Evolutionary conservation across 2,329 filamentous ascomycete species (phyloP).

Genomic region (Hypoxylon sp.): DNA sequence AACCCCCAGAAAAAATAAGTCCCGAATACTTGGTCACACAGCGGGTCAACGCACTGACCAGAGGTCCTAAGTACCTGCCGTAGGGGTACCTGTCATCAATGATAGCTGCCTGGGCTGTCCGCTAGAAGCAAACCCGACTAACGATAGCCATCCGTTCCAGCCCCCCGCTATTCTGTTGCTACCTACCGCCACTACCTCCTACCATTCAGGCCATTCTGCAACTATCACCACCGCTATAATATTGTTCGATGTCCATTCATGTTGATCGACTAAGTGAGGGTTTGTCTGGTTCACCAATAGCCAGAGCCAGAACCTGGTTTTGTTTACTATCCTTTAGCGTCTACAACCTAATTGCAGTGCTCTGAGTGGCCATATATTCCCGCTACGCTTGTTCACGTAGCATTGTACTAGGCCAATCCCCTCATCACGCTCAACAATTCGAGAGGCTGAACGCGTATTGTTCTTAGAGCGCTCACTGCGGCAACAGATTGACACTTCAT

Average conservation of each 20-base stretch:
- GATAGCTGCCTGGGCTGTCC: background rate
- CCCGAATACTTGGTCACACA: slow-evolving; percentile 45
- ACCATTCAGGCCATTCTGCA: slow-evolving; percentile 34
- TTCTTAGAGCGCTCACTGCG: slow-evolving; percentile 31
- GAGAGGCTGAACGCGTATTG: slow-evolving; percentile 49
- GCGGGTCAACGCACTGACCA: slow-evolving; percentile 40
- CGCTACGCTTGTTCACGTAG: slow-evolving; percentile 39
- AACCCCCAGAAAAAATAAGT: slow-evolving; percentile 46
- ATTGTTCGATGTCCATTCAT: slow-evolving; percentile 48
- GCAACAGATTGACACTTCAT: slow-evolving; percentile 33
- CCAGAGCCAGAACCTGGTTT: slow-evolving; percentile 36
- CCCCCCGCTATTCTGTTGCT: slow-evolving; percentile 30
- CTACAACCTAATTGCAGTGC: slow-evolving; percentile 40
- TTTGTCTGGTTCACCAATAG: slow-evolving; percentile 47
- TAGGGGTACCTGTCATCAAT: background rate
- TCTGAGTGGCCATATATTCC: slow-evolving; percentile 43
- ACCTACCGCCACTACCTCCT: slow-evolving; percentile 20
- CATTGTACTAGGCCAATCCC: slow-evolving; percentile 42
- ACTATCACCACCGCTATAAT: slow-evolving; percentile 45
- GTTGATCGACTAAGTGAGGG: slow-evolving; percentile 39
- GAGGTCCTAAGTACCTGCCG: slow-evolving; percentile 32
- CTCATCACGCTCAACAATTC: slow-evolving; percentile 32
- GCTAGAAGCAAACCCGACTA: slow-evolving; percentile 10
- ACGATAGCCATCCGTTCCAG: slow-evolving; percentile 26
- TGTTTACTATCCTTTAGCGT: slow-evolving; percentile 51